These are phyloP conservation scores for Nemania bipapillata DNA, from an alignment of 2,329 filamentous ascomycete species.

Conservation along the genomic window DNA sequence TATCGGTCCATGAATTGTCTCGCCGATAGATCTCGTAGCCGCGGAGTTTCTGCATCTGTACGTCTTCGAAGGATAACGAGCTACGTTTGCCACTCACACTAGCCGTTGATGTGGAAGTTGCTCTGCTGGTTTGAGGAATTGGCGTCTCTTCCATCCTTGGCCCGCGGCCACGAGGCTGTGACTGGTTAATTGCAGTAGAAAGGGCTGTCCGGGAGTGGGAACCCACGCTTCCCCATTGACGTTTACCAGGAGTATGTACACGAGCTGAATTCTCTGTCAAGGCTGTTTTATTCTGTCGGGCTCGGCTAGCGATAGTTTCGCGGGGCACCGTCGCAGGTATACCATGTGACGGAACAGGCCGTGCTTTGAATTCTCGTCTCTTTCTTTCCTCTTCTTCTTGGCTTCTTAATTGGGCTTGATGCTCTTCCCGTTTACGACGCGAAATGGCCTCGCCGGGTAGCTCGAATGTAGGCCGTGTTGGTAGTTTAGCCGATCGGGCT, in stretches of 20 bases:
- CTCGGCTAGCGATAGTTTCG: constrained; percentile 68
- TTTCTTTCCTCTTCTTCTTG: constrained; percentile 70
- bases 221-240: constrained; percentile 42
- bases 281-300: constrained; percentile 59
- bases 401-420: constrained; percentile 63
- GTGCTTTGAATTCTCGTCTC: constrained; percentile 72
- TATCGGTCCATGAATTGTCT: constrained; percentile 61
- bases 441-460: constrained; percentile 70
- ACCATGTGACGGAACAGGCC: constrained; percentile 62
- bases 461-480: constrained; percentile 68
- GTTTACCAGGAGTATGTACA: constrained; percentile 46
- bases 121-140: constrained; percentile 50
- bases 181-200: constrained; percentile 48
- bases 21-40: constrained; percentile 65
- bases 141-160: constrained; percentile 36
- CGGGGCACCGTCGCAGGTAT: constrained; percentile 60
- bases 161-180: constrained; percentile 46
- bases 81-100: constrained; percentile 60
- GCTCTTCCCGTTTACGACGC: constrained; percentile 65
- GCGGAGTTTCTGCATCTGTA: constrained; percentile 62
- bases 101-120: constrained; percentile 60
- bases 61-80: constrained; percentile 62
- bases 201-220: constrained; percentile 49
- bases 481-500: constrained; percentile 63
- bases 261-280: constrained; percentile 46